Base-by-base conservation (phyloP, 2,329 filamentous ascomycete genomes). In the Colletotrichum karsti region DNA sequence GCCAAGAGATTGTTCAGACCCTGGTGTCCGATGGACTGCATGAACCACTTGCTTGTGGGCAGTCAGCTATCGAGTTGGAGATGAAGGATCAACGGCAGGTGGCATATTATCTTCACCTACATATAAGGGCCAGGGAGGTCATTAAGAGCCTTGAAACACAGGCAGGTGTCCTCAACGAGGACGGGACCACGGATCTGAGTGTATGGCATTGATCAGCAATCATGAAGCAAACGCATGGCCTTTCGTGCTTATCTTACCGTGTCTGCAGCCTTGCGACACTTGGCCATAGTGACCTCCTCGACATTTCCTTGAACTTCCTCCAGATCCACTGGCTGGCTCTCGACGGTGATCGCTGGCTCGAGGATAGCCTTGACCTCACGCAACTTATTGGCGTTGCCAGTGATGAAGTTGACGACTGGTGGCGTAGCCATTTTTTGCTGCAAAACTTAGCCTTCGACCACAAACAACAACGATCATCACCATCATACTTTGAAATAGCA, bases 41-140 rank as follows among this genome's bases (percentile, higher is more conserved):
- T 87, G 82, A 99, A 99, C 90, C 94, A 97, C 86, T 99, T 99
- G 73, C 95, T 98, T 74, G 3, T 6, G n/a, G 18, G 15, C n/a
- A 13, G 12, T 51, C 26, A 51, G 46, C n/a, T 7, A n/a, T 7
- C 4, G 39, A n/a, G 39, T n/a, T 20, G 18, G 39, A 20, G 15
- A 42, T n/a, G 4, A 9, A 15, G 15, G 15, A 15, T 6, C n/a
- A 7, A 42, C 8, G 15, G n/a, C 39, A 12, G 8, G 8, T 42
- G n/a, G 39, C 12, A 7, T 42, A 12, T n/a, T 4, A 18, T n/a
- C n/a, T n/a, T n/a, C 42, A 82, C 89, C 73, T 85, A 97, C 95
- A 99, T 97, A 79, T 99, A 99, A 42, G 95, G 94, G 2, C 96
- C 96, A 2, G 96, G 96, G 30, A 99, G 86, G n/a, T 94, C 95